Base-by-base conservation (phyloP, 345 rosid species). In the Crucihimalaya himalaica region DNA sequence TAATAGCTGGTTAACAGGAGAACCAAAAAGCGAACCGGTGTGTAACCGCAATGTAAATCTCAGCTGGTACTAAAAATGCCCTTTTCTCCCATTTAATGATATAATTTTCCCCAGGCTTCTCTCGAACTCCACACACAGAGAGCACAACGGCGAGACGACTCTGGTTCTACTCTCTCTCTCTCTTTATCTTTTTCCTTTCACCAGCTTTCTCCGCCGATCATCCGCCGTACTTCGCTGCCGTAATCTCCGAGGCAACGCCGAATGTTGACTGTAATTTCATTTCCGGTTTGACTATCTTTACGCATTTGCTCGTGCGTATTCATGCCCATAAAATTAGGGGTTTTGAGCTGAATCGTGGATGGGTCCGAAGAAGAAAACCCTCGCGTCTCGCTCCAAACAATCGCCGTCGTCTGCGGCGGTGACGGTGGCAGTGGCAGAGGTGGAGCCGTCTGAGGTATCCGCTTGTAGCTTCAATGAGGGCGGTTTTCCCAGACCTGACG, bases 351-450 rank as follows among this genome's bases (percentile, higher is more conserved):
- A 63, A 70, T 68, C 82, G 67, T 63, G 45, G 63, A 94, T 94
- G 97, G 97, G 96, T 79, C 93, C 84, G 63, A 91, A 84, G 83
- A 91, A 89, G 83, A 90, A 91, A 64, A 52, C 72, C 70, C 43
- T 66, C 72, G 77, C 88, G 67, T 58, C 88, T 60, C 91, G 93
- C 69, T 79, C 88, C 51, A 89, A 88, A 83, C 86, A 77, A 15
- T 63, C 81, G 46, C 74, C 53, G 65, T 45, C 85, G 23, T 39
- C 77, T 25, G 19, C 83, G 21, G 48, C 68, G 19, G 75, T 65
- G 52, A 74, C 63, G 48, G 79, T 28, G 46, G 5, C 32, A 1
- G 80, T 39, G 27, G 4, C 23, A 10, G 68, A 47, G 46, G 66
- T 61, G 18, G 69, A 60, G 73, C n/a, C 77, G 65, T 28, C 80